Conservation (phyloP, 805 yeast species). For the Lipomyces kockii region DNA sequence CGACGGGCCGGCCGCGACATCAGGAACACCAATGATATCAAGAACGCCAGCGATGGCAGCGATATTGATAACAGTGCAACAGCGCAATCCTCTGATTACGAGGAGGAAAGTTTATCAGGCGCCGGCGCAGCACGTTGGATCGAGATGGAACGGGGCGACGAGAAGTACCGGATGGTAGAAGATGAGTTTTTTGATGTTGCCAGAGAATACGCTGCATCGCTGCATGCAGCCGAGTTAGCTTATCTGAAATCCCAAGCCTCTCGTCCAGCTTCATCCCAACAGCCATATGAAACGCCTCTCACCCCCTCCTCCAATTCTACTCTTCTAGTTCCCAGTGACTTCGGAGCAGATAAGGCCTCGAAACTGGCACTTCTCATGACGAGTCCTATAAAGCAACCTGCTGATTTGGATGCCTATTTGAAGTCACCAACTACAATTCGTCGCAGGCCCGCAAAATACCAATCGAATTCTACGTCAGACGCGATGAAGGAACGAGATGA, state of each 20-base stretch:
- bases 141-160: constrained; percentile 21
- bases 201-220: constrained; percentile 12
- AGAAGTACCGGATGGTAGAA: constrained; percentile 31
- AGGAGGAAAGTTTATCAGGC: background rate
- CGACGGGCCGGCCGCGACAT: background rate
- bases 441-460: background rate
- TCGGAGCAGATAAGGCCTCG: constrained; percentile 1
- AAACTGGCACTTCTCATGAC: constrained; percentile 1
- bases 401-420: background rate
- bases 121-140: background rate
- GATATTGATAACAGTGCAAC: background rate
- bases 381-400: constrained; percentile 4
- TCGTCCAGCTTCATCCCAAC: background rate
- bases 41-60: background rate
- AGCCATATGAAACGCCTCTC: background rate
- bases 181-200: constrained; percentile 31
- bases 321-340: background rate
- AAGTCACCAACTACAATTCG: background rate
- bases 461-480: background rate
- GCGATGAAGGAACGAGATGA: background rate
- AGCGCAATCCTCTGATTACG: background rate
- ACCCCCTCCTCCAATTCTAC: background rate
- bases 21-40: background rate
- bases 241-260: background rate
- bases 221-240: constrained; percentile 18